Conservation (phyloP, 768 basidiomycete genomes). For the Pulveroboletus ravenelii region DNA sequence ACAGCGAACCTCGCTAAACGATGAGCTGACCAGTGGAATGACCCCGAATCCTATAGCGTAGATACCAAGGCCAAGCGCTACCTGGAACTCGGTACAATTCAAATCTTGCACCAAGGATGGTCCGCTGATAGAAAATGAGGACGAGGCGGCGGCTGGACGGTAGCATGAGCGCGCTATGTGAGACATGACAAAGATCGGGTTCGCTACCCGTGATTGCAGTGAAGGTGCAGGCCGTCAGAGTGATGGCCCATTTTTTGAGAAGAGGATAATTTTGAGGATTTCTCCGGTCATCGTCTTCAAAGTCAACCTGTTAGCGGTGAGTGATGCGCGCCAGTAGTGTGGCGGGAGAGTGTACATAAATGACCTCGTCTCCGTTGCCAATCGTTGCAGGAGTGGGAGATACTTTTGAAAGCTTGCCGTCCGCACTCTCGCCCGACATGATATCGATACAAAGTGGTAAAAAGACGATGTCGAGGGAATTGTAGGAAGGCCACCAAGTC, state of each 20-base stretch:
- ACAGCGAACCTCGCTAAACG: constrained; percentile 51
- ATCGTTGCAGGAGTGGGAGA: neutral
- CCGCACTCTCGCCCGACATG: constrained; percentile 10
- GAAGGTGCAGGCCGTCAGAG: constrained; percentile 28
- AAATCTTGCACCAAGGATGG: constrained; percentile 47
- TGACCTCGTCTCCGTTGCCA: constrained; percentile 1
- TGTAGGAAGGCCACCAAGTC: no score
- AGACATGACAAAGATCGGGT: neutral
- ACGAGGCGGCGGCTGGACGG: constrained; percentile 42
- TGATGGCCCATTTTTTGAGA: constrained; percentile 41
- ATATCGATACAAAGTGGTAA: neutral
- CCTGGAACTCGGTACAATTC: constrained; percentile 41
- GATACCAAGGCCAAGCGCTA: constrained; percentile 44
- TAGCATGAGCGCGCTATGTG: neutral
- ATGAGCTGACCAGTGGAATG: constrained; percentile 56
- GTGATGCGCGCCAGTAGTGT: neutral
- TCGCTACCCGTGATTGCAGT: constrained; percentile 19
- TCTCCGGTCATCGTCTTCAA: constrained; percentile 33
- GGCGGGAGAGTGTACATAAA: constrained; percentile 7
- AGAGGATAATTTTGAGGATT: constrained; percentile 37
- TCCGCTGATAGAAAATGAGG: constrained; percentile 52
- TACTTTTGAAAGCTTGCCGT: neutral
- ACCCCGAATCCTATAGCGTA: constrained; percentile 59
- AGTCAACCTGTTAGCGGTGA: constrained; percentile 34
- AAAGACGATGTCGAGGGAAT: no score